These are phyloP conservation scores for Aspergillus costaricaensis DNA, from an alignment of 2,329 filamentous ascomycete species.

Conservation along the genomic window DNA sequence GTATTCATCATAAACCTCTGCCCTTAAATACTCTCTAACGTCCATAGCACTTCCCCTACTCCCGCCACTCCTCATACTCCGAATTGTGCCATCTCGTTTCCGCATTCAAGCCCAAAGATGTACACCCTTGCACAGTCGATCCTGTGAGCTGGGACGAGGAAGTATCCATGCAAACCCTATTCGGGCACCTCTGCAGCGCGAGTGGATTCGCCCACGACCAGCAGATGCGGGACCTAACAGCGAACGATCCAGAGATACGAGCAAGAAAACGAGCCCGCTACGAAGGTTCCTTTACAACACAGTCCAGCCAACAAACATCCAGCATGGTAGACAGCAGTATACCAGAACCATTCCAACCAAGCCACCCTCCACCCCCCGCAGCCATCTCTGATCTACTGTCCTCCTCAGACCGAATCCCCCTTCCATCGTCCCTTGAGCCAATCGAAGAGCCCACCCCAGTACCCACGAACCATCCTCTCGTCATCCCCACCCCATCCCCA, in stretches of 20 bases:
- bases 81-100: conserved; percentile 73
- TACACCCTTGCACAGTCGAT: conserved; percentile 80
- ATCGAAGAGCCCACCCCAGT: conserved; percentile 8
- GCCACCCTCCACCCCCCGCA: not conserved
- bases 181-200: conserved; percentile 68
- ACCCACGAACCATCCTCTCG: conserved; percentile 6
- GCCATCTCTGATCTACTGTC: not conserved
- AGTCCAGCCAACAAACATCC: conserved; percentile 26
- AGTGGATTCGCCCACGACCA: conserved; percentile 65
- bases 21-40: conserved; percentile 11
- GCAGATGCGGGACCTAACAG: conserved; percentile 53
- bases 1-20: conserved; percentile 11
- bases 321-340: conserved; percentile 3
- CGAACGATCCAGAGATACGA: conserved; percentile 21
- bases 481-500: conserved; percentile 5
- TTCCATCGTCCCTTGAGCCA: conserved; percentile 13
- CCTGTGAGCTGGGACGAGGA: conserved; percentile 62
- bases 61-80: conserved; percentile 81
- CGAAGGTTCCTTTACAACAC: conserved; percentile 18
- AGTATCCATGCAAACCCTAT: conserved; percentile 67
- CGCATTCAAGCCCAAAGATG: conserved; percentile 70
- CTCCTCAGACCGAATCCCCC: conserved; percentile 5
- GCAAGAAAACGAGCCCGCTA: conserved; percentile 23
- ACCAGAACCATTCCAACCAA: not conserved
- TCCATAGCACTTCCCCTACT: conserved; percentile 72